phyloP scores from a whole-genome alignment of 2,329 filamentous ascomycete genomes.

The Cercospora canescens region DNA sequence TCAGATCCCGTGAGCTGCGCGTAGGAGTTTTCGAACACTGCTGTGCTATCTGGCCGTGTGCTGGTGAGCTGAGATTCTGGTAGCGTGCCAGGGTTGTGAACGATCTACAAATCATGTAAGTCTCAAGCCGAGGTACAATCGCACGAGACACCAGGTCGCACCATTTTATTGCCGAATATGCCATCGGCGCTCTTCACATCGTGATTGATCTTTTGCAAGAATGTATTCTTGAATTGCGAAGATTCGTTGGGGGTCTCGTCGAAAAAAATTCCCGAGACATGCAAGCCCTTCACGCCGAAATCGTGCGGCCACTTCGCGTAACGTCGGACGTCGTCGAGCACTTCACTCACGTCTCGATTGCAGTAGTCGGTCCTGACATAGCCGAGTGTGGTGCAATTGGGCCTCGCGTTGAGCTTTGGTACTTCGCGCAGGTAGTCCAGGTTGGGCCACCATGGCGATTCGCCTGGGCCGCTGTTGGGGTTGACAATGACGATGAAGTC shows the following conservation, averaged over 20 bases:
- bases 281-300: slow-evolving; percentile 19
- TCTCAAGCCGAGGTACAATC: not conserved
- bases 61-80: slow-evolving; percentile 16
- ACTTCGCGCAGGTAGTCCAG: slow-evolving; percentile 29
- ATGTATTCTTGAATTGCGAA: slow-evolving; percentile 14
- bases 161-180: slow-evolving; percentile 6
- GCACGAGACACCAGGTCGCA: not conserved
- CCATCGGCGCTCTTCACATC: slow-evolving; percentile 14
- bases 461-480: slow-evolving; percentile 28
- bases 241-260: slow-evolving; percentile 29
- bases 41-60: slow-evolving; percentile 17
- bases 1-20: slow-evolving; percentile 4
- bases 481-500: slow-evolving; percentile 29
- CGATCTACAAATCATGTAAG: slow-evolving; percentile 14
- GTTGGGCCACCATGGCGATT: slow-evolving; percentile 24
- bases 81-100: slow-evolving; percentile 24
- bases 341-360: slow-evolving; percentile 21
- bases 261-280: slow-evolving; percentile 31
- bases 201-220: slow-evolving; percentile 17
- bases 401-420: slow-evolving; percentile 27
- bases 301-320: slow-evolving; percentile 30
- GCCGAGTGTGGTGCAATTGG: slow-evolving; percentile 31
- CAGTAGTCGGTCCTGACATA: slow-evolving; percentile 32
- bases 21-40: slow-evolving; percentile 21
- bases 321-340: slow-evolving; percentile 26